Conservation (phyloP, 2,329 filamentous ascomycete species). For the Phoma sp. region DNA sequence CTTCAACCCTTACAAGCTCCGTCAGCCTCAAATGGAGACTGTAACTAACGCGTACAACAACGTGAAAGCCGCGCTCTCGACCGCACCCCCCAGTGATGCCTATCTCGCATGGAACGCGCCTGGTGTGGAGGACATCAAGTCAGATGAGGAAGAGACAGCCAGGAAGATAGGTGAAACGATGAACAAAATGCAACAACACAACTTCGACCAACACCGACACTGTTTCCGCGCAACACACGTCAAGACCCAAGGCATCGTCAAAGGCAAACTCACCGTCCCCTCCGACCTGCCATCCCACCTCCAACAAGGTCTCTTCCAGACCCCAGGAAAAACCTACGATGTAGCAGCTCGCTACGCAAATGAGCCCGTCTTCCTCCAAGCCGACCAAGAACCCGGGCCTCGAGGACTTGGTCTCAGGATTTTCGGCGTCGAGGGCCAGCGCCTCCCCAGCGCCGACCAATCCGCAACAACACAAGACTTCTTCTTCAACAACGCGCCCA, state of each 20-base stretch:
- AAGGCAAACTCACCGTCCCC: constrained; percentile 22
- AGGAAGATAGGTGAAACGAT: constrained; percentile 46
- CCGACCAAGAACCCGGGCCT: constrained; percentile 44
- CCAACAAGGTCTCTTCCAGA: constrained; percentile 47
- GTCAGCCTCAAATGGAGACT: background rate
- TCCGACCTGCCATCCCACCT: constrained; percentile 38
- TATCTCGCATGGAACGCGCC: constrained; percentile 40
- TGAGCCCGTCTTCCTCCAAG: constrained; percentile 46
- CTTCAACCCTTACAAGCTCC: background rate
- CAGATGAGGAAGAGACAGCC: constrained; percentile 44
- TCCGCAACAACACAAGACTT: constrained; percentile 34
- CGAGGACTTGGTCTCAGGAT: constrained; percentile 47
- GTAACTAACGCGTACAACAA: constrained; percentile 10
- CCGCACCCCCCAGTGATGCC: constrained; percentile 29
- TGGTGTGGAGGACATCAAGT: constrained; percentile 42
- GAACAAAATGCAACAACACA: constrained; percentile 50
- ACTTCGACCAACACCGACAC: constrained; percentile 49
- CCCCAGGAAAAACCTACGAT: constrained; percentile 40
- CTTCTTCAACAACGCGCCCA: constrained; percentile 43
- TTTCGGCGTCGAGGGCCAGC: constrained; percentile 44
- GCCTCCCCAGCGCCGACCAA: constrained; percentile 18
- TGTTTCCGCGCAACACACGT: constrained; percentile 48
- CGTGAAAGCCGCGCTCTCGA: constrained; percentile 23
- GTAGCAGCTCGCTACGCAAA: constrained; percentile 48
- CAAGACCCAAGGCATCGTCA: constrained; percentile 38